These are phyloP conservation scores for Stachybotrys echinatus DNA, from an alignment of 2,329 filamentous ascomycete genomes.

Conservation along the genomic window DNA sequence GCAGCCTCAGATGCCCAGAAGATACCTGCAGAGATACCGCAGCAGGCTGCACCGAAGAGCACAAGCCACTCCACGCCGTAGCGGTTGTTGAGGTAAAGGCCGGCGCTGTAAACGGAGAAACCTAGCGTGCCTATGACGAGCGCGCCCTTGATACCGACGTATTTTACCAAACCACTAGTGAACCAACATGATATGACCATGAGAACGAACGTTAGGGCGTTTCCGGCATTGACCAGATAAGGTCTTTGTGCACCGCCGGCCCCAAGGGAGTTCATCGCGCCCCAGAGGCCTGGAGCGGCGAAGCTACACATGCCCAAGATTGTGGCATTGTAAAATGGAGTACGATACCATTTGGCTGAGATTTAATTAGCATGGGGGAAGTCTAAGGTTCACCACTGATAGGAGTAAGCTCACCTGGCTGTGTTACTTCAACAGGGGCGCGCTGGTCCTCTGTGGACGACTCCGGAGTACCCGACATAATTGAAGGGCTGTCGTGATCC, in stretches of 20 bases:
- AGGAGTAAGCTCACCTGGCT: not conserved
- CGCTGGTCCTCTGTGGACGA: not conserved
- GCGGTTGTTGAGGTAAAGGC: conserved; percentile 37
- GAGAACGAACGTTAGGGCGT: conserved; percentile 42
- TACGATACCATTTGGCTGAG: conserved; percentile 16
- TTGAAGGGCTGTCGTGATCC: too few species aligned
- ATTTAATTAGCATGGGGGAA: not conserved
- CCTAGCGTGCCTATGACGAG: conserved; percentile 37
- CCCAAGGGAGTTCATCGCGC: conserved; percentile 19
- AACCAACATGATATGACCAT: conserved; percentile 49
- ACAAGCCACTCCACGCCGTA: conserved; percentile 38
- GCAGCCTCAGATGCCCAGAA: conserved; percentile 29
- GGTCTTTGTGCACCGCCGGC: conserved; percentile 51
- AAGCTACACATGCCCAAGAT: conserved; percentile 22
- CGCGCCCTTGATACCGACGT: conserved; percentile 23
- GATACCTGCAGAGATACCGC: conserved; percentile 31
- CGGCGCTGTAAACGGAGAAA: conserved; percentile 36
- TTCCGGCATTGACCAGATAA: conserved; percentile 57
- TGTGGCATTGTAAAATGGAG: conserved; percentile 20
- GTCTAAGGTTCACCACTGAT: not conserved
- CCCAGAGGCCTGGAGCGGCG: conserved; percentile 19
- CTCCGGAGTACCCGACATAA: not conserved
- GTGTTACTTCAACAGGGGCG: not conserved
- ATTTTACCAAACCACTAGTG: conserved; percentile 14
- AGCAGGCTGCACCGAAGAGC: conserved; percentile 33